These are phyloP conservation scores for Sporisorium exsertum DNA, from an alignment of 1,284 basidiomycete species.

Conservation along the genomic window DNA sequence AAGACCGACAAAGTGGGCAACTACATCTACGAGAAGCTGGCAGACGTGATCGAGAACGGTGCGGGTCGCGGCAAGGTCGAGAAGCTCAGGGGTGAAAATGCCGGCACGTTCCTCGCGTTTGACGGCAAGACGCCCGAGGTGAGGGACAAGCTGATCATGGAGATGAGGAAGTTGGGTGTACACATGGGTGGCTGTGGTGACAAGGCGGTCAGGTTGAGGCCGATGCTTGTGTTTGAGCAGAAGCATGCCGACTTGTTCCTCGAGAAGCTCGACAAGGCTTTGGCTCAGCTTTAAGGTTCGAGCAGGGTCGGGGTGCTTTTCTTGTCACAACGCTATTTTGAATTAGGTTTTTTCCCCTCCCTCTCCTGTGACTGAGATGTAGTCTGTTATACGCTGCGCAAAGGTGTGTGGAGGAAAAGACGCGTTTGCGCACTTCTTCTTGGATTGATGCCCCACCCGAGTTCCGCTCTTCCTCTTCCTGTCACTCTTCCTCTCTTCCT, in stretches of 20 bases:
- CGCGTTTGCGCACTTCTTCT: slow-evolving; percentile 14
- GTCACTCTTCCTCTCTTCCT: not conserved
- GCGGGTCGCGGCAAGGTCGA: slow-evolving; percentile 58
- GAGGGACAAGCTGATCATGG: slow-evolving; percentile 71
- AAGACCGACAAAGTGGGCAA: slow-evolving; percentile 70
- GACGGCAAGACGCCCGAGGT: slow-evolving; percentile 70
- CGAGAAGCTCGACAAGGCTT: slow-evolving; percentile 63
- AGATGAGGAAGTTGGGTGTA: slow-evolving; percentile 71
- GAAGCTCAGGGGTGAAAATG: slow-evolving; percentile 71
- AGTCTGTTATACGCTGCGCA: not conserved
- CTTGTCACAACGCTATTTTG: not conserved
- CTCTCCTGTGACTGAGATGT: not conserved
- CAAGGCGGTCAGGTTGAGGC: slow-evolving; percentile 71
- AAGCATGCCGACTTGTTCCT: slow-evolving; percentile 71
- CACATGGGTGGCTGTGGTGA: slow-evolving; percentile 71
- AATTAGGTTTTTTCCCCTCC: not conserved
- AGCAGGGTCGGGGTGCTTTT: not conserved
- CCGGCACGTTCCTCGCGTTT: slow-evolving; percentile 73
- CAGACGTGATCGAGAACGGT: slow-evolving; percentile 58
- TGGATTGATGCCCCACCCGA: slow-evolving; percentile 7
- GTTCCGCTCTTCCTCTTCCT: slow-evolving; percentile 5
- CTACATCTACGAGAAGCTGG: slow-evolving; percentile 67
- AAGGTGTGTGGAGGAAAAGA: slow-evolving; percentile 15
- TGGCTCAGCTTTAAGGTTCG: slow-evolving; percentile 20
- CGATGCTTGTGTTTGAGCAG: slow-evolving; percentile 72